Evolutionary conservation across 805 yeast species (phyloP).

Genomic region (Schizosaccharomyces lindneri): DNA sequence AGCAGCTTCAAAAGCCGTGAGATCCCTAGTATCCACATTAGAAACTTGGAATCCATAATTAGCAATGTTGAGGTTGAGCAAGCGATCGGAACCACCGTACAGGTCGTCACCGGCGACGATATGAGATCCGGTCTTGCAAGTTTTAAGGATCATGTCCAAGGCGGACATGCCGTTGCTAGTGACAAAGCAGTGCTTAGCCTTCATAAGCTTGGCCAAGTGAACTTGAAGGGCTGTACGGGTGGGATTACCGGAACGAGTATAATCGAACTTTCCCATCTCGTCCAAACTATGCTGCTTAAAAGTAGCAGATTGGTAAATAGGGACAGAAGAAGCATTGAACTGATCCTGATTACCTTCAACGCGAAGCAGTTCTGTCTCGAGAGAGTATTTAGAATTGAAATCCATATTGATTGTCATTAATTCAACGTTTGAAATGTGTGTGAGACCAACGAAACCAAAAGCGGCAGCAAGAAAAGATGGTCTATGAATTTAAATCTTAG

Average conservation of each 20-base stretch:
- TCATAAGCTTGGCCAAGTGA: conserved; percentile 56
- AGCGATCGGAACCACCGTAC: conserved; percentile 81
- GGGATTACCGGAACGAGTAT: conserved; percentile 85
- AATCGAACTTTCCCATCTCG: conserved; percentile 61
- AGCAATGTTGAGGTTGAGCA: conserved; percentile 43
- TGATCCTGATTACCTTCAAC: conserved; percentile 29
- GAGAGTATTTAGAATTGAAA: neutral
- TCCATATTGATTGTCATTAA: neutral
- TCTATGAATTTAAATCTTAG: too few species aligned
- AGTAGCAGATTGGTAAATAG: conserved; percentile 83
- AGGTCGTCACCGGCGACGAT: conserved; percentile 86
- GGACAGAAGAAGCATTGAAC: conserved; percentile 60
- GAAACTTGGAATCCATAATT: conserved; percentile 39
- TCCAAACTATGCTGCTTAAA: conserved; percentile 55
- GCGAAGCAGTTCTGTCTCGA: conserved; percentile 49
- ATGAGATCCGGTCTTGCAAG: conserved; percentile 60
- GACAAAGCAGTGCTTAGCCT: conserved; percentile 52
- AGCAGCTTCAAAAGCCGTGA: conserved; percentile 31
- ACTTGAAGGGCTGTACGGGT: conserved; percentile 60
- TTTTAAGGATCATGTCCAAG: conserved; percentile 56
- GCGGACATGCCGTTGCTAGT: conserved; percentile 88
- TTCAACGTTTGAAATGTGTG: too few species aligned
- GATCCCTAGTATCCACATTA: conserved; percentile 63
- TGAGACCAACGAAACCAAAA: too few species aligned
- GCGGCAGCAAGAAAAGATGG: too few species aligned